Evolutionary conservation across 352 stramenopile species (phyloP).

Genomic region (Nothophytophthora sp.): DNA sequence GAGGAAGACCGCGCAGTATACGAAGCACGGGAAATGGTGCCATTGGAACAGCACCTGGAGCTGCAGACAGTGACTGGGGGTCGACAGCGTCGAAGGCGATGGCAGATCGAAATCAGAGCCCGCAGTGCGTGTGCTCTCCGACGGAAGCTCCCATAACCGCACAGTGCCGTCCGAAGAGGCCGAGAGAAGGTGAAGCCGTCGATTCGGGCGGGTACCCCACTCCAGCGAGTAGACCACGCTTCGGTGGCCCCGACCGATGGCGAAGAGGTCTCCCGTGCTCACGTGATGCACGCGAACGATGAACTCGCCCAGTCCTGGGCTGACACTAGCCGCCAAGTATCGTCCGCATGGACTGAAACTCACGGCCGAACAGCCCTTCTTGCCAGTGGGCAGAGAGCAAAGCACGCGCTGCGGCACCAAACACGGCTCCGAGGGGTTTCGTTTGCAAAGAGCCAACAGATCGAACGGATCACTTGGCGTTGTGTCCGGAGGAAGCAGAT

Average conservation of each 20-base stretch:
- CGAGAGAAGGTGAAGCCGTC: conserved; percentile 36
- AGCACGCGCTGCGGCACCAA: conserved; percentile 60
- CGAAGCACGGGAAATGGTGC: conserved; percentile 65
- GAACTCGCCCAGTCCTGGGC: conserved; percentile 32
- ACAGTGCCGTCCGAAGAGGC: conserved; percentile 63
- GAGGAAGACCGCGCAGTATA: conserved; percentile 72
- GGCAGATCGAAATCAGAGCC: not conserved
- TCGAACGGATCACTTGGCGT: conserved; percentile 14
- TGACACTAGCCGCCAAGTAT: conserved; percentile 51
- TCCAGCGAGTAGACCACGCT: conserved; percentile 62
- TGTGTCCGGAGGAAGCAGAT: not conserved
- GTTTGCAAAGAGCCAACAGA: conserved; percentile 29
- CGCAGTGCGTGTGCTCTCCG: not conserved
- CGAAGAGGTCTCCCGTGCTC: conserved; percentile 34
- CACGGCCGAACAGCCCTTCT: conserved; percentile 58
- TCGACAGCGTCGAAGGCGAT: not conserved
- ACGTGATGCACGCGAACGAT: conserved; percentile 52
- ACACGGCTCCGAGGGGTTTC: conserved; percentile 40
- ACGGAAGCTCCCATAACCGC: conserved; percentile 38
- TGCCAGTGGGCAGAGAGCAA: conserved; percentile 50
- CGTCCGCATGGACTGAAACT: conserved; percentile 60
- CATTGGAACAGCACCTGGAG: conserved; percentile 32
- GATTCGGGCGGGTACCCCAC: conserved; percentile 26
- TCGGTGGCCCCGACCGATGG: conserved; percentile 45
- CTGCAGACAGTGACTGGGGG: not conserved